phyloP scores from a whole-genome alignment of 2,329 filamentous ascomycete genomes.

The Xylariales sp. region DNA sequence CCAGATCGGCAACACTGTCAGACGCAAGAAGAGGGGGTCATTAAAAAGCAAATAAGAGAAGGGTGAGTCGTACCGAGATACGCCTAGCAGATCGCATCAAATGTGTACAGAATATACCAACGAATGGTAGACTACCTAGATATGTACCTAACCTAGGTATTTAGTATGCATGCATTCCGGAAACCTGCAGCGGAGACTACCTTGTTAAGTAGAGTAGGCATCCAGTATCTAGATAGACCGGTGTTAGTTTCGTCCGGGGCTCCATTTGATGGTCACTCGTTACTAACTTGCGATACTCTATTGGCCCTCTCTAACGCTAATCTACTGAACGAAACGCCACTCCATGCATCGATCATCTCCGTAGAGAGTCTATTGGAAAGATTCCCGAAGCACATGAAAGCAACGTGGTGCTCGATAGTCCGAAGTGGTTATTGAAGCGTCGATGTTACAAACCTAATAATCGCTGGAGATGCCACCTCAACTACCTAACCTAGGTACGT shows the following conservation, averaged over 20 bases:
- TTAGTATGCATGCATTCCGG: neutral
- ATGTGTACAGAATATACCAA: neutral
- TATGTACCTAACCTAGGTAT: too few species aligned
- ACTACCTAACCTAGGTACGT: too few species aligned
- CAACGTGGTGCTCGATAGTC: neutral
- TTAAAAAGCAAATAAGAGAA: slow-evolving; percentile 3
- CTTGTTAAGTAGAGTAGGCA: neutral
- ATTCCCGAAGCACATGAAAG: neutral
- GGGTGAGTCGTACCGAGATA: neutral
- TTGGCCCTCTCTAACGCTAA: slow-evolving; percentile 20
- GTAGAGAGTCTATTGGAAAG: neutral
- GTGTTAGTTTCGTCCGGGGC: neutral
- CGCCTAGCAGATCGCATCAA: slow-evolving; percentile 1
- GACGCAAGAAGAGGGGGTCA: neutral
- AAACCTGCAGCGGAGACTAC: slow-evolving; percentile 10
- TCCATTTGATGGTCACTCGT: slow-evolving; percentile 20
- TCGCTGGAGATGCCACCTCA: neutral
- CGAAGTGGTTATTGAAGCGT: neutral
- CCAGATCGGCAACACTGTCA: neutral
- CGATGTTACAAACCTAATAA: neutral
- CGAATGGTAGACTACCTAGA: slow-evolving; percentile 1
- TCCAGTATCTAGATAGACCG: neutral
- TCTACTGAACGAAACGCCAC: neutral
- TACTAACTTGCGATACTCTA: slow-evolving; percentile 18
- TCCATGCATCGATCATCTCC: neutral